phyloP scores from a whole-genome alignment of 306 rosid genomes.

The Astragalus membranaceus region DNA sequence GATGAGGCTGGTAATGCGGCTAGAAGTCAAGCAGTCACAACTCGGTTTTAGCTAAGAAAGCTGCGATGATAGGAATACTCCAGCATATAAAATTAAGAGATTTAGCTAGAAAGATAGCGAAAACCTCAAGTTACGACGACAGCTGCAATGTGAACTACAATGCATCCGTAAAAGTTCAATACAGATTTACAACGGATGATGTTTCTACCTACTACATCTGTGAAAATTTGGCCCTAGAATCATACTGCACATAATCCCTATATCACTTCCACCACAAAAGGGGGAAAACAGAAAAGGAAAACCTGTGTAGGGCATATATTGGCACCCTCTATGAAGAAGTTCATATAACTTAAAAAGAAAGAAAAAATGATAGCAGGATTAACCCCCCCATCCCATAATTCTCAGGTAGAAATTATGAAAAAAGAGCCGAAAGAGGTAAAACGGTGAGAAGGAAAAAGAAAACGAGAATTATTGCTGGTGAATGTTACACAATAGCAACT shows the following conservation, averaged over 20 bases:
- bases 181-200: constrained; percentile 39
- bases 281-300: not conserved
- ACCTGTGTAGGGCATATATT: constrained; percentile 37
- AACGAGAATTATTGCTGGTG: constrained; percentile 46
- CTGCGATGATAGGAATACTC: too few relatives aligned
- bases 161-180: constrained; percentile 16
- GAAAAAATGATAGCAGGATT: not conserved
- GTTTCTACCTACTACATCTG: constrained; percentile 21
- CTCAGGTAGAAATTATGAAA: constrained; percentile 19
- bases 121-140: not conserved
- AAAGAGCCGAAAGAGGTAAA: constrained; percentile 21
- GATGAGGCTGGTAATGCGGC: too few relatives aligned
- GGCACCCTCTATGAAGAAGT: constrained; percentile 37
- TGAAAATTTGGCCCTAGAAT: constrained; percentile 34
- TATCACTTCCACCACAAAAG: constrained; percentile 41
- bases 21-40: too few relatives aligned
- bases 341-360: not conserved
- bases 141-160: constrained; percentile 2
- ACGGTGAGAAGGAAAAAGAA: constrained; percentile 25
- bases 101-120: too few relatives aligned
- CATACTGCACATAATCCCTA: constrained; percentile 30
- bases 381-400: constrained; percentile 18
- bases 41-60: too few relatives aligned
- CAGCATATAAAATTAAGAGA: too few relatives aligned
- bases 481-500: constrained; percentile 60